Evolutionary conservation across 768 basidiomycete species (phyloP).

Genomic region (Termitomyces sp.): DNA sequence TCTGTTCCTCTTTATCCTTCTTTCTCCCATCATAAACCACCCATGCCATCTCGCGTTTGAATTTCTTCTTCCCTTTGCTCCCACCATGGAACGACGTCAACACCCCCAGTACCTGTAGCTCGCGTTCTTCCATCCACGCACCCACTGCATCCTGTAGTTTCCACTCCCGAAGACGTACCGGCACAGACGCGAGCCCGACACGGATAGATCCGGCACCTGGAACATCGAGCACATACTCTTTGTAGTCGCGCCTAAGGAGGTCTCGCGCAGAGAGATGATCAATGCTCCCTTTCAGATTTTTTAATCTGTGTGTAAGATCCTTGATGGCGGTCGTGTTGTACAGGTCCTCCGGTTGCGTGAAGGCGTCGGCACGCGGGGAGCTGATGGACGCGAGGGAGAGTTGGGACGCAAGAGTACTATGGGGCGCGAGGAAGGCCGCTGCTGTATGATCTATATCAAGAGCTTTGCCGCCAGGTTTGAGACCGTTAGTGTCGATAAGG

Average conservation of each 20-base stretch:
- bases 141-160: slow-evolving; percentile 36
- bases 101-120: slow-evolving; percentile 69
- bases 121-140: slow-evolving; percentile 65
- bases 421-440: slow-evolving; percentile 59
- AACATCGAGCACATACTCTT: slow-evolving; percentile 62
- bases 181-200: slow-evolving; percentile 83
- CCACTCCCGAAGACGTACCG: slow-evolving; percentile 62
- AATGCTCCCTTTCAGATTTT: slow-evolving; percentile 63
- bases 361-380: slow-evolving; percentile 11
- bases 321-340: slow-evolving; percentile 41
- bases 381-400: slow-evolving; percentile 20
- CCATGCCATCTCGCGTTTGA: slow-evolving; percentile 66
- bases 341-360: slow-evolving; percentile 25
- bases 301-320: slow-evolving; percentile 45
- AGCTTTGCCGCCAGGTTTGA: slow-evolving; percentile 52
- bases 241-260: slow-evolving; percentile 92
- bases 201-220: slow-evolving; percentile 45
- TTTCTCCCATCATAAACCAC: slow-evolving; percentile 41
- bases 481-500: slow-evolving; percentile 82
- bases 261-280: slow-evolving; percentile 67
- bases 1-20: slow-evolving; percentile 23
- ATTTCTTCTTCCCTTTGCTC: slow-evolving; percentile 44
- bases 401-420: slow-evolving; percentile 40
- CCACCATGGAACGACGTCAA: slow-evolving; percentile 66
- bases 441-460: slow-evolving; percentile 68